phyloP scores from a whole-genome alignment of 768 basidiomycete species.

The Harrya chromipes region DNA sequence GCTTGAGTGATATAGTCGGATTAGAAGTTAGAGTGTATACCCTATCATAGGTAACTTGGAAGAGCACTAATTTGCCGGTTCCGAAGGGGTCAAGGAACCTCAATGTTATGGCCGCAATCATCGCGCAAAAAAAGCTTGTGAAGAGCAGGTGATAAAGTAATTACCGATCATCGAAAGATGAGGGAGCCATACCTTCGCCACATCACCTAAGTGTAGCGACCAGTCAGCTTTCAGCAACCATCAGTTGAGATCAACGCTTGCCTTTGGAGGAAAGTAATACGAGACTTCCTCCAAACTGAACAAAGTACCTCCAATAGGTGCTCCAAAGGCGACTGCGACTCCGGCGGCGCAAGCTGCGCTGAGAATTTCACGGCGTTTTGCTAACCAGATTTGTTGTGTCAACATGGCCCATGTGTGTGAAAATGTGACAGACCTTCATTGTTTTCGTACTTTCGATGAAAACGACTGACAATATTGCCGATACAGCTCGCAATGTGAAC shows the following conservation, averaged over 20 bases:
- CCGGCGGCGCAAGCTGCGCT: slow-evolving; percentile 97
- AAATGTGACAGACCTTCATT: slow-evolving; percentile 71
- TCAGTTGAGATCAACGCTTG: slow-evolving; percentile 20
- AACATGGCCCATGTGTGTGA: background rate
- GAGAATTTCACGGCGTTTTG: slow-evolving; percentile 90
- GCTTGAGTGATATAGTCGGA: slow-evolving; percentile 2
- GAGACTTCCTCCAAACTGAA: slow-evolving; percentile 96
- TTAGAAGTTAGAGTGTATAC: slow-evolving; percentile 32
- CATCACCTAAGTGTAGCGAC: slow-evolving; percentile 59
- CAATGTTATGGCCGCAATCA: slow-evolving; percentile 94
- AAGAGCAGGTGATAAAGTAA: slow-evolving; percentile 9
- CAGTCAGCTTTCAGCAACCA: slow-evolving; percentile 1
- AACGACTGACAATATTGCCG: slow-evolving; percentile 89
- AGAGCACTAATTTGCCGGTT: slow-evolving; percentile 89
- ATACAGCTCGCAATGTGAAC: slow-evolving; percentile 93
- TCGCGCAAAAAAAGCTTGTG: slow-evolving; percentile 93
- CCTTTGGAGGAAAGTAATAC: slow-evolving; percentile 96
- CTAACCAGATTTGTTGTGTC: slow-evolving; percentile 36
- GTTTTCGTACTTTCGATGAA: slow-evolving; percentile 85
- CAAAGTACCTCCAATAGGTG: slow-evolving; percentile 90
- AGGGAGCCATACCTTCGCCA: slow-evolving; percentile 73
- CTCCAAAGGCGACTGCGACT: slow-evolving; percentile 96
- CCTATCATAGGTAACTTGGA: slow-evolving; percentile 88
- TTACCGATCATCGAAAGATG: background rate
- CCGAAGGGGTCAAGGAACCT: slow-evolving; percentile 94